These are phyloP conservation scores for Blastocystis sp. DNA, from an alignment of 352 stramenopile species.

Conservation along the genomic window DNA sequence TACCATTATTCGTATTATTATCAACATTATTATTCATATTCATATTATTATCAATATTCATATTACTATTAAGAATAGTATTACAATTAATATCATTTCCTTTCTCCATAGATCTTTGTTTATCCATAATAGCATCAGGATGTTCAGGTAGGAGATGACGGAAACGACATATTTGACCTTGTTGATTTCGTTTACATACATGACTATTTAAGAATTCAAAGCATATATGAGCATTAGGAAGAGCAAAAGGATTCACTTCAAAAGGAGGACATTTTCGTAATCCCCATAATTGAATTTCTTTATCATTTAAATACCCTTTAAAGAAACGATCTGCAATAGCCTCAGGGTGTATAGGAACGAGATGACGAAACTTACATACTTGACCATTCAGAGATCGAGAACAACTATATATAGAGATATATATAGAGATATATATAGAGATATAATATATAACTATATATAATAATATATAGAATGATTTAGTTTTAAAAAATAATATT, in stretches of 20 bases:
- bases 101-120: too few relatives aligned
- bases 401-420: slow-evolving; percentile 11
- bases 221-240: slow-evolving; percentile 3
- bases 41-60: too few relatives aligned
- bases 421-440: too few relatives aligned
- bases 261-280: not conserved
- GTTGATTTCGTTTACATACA: slow-evolving; percentile 22
- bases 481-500: too few relatives aligned
- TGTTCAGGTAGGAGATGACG: slow-evolving; percentile 2
- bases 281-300: not conserved
- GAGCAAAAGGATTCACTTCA: slow-evolving; percentile 18
- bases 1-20: too few relatives aligned
- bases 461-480: too few relatives aligned
- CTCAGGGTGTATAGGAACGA: slow-evolving; percentile 19
- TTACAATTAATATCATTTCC: too few relatives aligned
- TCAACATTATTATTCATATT: too few relatives aligned
- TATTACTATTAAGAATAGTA: too few relatives aligned
- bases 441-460: too few relatives aligned
- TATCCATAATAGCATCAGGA: slow-evolving; percentile 1
- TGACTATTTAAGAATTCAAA: slow-evolving; percentile 30
- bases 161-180: slow-evolving; percentile 29
- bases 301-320: not conserved
- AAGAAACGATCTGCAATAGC: slow-evolving; percentile 7
- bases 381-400: not conserved
- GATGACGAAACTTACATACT: slow-evolving; percentile 8